These are phyloP conservation scores for Fusarium sp. DNA, from an alignment of 2,329 filamentous ascomycete species.

Conservation along the genomic window DNA sequence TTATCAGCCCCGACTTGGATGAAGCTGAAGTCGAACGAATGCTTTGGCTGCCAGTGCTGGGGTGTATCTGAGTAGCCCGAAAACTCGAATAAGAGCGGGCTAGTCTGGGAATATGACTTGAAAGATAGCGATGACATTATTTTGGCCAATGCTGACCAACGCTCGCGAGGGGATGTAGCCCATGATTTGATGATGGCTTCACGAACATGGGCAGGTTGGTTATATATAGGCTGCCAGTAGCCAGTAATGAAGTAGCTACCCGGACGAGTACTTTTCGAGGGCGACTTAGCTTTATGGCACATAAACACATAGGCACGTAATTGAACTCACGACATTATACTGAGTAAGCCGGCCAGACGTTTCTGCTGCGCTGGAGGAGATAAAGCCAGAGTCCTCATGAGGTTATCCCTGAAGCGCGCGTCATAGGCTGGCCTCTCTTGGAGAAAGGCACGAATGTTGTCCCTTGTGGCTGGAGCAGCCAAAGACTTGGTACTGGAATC, in stretches of 20 bases:
- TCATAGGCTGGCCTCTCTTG: slow-evolving; percentile 63
- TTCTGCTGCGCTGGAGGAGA: slow-evolving; percentile 51
- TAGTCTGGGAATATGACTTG: slow-evolving; percentile 66
- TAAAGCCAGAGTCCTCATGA: slow-evolving; percentile 57
- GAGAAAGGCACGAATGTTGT: slow-evolving; percentile 65
- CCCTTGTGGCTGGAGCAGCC: slow-evolving; percentile 54
- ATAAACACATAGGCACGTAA: neutral
- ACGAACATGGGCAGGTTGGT: slow-evolving; percentile 70
- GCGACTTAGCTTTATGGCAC: slow-evolving; percentile 1
- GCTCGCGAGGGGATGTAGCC: slow-evolving; percentile 66
- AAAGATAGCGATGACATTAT: slow-evolving; percentile 66
- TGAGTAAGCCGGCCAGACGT: slow-evolving; percentile 55
- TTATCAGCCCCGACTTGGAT: slow-evolving; percentile 63
- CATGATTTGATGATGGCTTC: slow-evolving; percentile 72
- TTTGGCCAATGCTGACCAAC: slow-evolving; percentile 67
- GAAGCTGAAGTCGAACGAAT: slow-evolving; percentile 69
- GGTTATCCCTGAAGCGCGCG: slow-evolving; percentile 63
- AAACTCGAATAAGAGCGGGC: slow-evolving; percentile 64
- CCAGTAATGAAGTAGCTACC: slow-evolving; percentile 76
- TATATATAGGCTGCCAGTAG: slow-evolving; percentile 69
- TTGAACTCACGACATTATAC: slow-evolving; percentile 57
- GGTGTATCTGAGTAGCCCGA: slow-evolving; percentile 69
- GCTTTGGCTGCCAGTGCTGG: slow-evolving; percentile 60
- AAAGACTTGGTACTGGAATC: slow-evolving; percentile 53
- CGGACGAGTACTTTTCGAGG: slow-evolving; percentile 64